A percentile compares a stretch with the other conserved stretches of the same genome.
These are phyloP conservation scores for Musa schizocarpa DNA, from an alignment of 176 grass and related monocot genomes.

Conservation along the genomic window DNA sequence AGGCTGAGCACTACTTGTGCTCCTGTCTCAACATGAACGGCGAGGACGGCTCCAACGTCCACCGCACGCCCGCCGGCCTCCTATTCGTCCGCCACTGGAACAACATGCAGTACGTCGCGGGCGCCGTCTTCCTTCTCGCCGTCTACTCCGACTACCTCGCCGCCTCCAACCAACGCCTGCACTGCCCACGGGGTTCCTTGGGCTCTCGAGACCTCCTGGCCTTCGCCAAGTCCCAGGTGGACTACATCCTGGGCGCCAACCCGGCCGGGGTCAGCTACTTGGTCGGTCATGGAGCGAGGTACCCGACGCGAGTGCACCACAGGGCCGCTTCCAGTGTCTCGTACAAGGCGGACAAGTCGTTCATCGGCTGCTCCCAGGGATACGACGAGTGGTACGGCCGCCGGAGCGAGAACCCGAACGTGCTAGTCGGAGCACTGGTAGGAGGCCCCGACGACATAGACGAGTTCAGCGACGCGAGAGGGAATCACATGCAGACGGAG, in stretches of 20 bases:
- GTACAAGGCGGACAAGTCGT: slow-evolving; percentile 8
- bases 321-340: slow-evolving; percentile 1
- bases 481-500: slow-evolving; percentile 19
- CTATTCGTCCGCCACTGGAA: slow-evolving; percentile 16
- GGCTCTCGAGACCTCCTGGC: background rate
- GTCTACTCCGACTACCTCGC: slow-evolving; percentile 13
- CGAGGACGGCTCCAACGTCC: slow-evolving; percentile 1
- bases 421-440: slow-evolving; percentile 3
- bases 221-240: slow-evolving; percentile 6
- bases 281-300: background rate
- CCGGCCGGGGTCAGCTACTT: slow-evolving; percentile 1
- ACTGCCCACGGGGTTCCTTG: background rate
- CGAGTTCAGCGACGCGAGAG: background rate
- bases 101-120: slow-evolving; percentile 14
- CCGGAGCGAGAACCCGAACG: background rate
- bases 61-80: slow-evolving; percentile 5
- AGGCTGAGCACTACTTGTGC: slow-evolving; percentile 5
- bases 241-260: slow-evolving; percentile 7
- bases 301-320: slow-evolving; percentile 5
- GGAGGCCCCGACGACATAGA: slow-evolving; percentile 5
- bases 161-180: background rate
- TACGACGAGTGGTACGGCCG: slow-evolving; percentile 11
- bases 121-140: slow-evolving; percentile 10
- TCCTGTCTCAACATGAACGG: slow-evolving; percentile 4
- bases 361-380: slow-evolving; percentile 10